Conservation (phyloP, 2,329 filamentous ascomycete genomes). For the Beauveria sp. region DNA sequence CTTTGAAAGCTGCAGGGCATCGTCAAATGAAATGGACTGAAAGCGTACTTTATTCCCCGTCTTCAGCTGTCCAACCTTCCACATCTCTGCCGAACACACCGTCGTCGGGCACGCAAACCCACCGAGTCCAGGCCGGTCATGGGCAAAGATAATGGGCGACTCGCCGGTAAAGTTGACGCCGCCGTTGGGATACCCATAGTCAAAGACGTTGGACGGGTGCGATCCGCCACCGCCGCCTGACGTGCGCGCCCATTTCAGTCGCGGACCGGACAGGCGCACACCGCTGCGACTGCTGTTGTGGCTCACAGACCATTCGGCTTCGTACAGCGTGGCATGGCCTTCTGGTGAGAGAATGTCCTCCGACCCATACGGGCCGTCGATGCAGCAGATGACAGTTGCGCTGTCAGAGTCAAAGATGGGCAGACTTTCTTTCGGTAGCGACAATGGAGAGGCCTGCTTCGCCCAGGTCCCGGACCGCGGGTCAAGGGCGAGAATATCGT, state of each 20-base stretch:
- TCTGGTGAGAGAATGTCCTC: constrained; percentile 29
- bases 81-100: constrained; percentile 48
- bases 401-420: constrained; percentile 13
- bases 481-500: constrained; percentile 41
- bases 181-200: constrained; percentile 53
- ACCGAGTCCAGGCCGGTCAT: constrained; percentile 53
- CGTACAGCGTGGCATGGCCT: constrained; percentile 49
- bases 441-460: not conserved
- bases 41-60: constrained; percentile 39
- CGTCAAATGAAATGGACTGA: not conserved
- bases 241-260: constrained; percentile 49
- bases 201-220: constrained; percentile 51
- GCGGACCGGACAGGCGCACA: constrained; percentile 51
- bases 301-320: constrained; percentile 48
- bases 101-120: constrained; percentile 51
- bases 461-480: constrained; percentile 8
- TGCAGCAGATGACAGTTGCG: constrained; percentile 3
- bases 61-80: constrained; percentile 55
- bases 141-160: constrained; percentile 49
- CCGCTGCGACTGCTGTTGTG: constrained; percentile 55
- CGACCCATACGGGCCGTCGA: constrained; percentile 25
- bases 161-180: constrained; percentile 55
- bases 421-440: constrained; percentile 11
- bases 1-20: not conserved
- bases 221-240: constrained; percentile 56